A percentile compares a stretch with the other conserved stretches of the same genome.
phyloP scores from a whole-genome alignment of 768 basidiomycete genomes.

The Amanita molliuscula region DNA sequence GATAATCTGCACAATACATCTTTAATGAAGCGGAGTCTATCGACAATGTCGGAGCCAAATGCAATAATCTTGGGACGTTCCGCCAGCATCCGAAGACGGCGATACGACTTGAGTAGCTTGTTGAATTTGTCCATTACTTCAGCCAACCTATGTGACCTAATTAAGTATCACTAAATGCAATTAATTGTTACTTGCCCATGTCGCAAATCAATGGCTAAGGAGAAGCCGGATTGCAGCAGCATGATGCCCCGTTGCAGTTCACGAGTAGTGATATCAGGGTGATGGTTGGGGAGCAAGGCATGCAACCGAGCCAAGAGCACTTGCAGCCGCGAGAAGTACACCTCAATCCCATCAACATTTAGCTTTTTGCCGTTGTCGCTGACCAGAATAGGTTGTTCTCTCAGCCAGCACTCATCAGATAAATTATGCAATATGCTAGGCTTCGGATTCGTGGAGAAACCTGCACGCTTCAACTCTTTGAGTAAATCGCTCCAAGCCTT shows the following conservation, averaged over 20 bases:
- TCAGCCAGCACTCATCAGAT: constrained; percentile 47
- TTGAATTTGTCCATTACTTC: constrained; percentile 12
- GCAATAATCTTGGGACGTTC: constrained; percentile 13
- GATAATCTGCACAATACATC: constrained; percentile 20
- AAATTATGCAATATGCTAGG: constrained; percentile 55
- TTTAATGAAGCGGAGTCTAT: constrained; percentile 13
- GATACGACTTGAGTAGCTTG: constrained; percentile 15
- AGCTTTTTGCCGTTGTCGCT: constrained; percentile 11
- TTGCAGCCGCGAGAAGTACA: constrained; percentile 55
- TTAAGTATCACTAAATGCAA: background rate
- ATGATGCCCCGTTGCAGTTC: constrained; percentile 75
- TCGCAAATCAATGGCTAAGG: constrained; percentile 52
- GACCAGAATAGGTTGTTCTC: constrained; percentile 44
- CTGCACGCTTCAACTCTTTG: constrained; percentile 76
- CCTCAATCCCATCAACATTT: constrained; percentile 36
- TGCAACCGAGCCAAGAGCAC: constrained; percentile 59
- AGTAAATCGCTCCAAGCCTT: constrained; percentile 87
- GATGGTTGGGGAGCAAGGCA: constrained; percentile 53
- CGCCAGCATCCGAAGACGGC: constrained; percentile 20
- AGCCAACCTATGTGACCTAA: constrained; percentile 19
- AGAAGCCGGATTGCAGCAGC: constrained; percentile 72
- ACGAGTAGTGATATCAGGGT: constrained; percentile 74
- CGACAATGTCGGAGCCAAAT: constrained; percentile 12
- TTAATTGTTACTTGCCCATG: constrained; percentile 40
- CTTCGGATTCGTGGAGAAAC: constrained; percentile 63